Evolutionary conservation across 148 eudicot species (phyloP).

Genomic region (Rhododendron williamsianum): DNA sequence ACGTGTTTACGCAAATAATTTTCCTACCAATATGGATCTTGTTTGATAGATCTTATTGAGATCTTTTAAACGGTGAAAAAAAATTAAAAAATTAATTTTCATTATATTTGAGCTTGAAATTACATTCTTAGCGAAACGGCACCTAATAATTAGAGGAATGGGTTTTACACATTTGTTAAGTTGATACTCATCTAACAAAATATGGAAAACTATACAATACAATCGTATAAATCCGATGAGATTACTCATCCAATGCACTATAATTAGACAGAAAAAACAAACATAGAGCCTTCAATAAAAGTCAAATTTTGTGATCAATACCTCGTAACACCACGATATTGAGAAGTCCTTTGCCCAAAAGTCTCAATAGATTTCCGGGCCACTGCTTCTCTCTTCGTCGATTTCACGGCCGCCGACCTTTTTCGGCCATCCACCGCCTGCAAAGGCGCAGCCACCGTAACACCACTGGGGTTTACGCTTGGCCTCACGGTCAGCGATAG

Average conservation of each 20-base stretch:
- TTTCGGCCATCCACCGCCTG: conserved; percentile 24
- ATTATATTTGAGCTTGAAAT: too few relatives aligned
- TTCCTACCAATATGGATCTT: too few relatives aligned
- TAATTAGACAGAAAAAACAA: neutral
- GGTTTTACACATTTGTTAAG: neutral
- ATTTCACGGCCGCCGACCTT: conserved; percentile 20
- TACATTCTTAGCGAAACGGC: too few relatives aligned
- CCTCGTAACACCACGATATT: conserved; percentile 86
- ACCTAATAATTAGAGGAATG: neutral
- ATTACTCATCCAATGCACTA: neutral
- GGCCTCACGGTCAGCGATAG: conserved; percentile 22
- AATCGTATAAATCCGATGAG: neutral
- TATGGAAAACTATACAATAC: neutral
- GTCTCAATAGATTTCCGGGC: conserved; percentile 61
- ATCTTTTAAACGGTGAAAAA: too few relatives aligned
- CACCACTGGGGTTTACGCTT: neutral
- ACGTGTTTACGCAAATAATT: too few relatives aligned
- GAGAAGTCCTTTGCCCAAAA: conserved; percentile 86
- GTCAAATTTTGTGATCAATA: neutral
- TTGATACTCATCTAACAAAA: neutral
- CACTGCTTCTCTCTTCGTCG: conserved; percentile 20
- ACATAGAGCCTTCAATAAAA: neutral
- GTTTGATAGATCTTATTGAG: too few relatives aligned
- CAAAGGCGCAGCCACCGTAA: neutral
- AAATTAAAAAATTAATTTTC: too few relatives aligned